A percentile compares a stretch with the other conserved stretches of the same genome.
Evolutionary conservation across 495 filamentous ascomycete genomes (phyloP).

Genomic region (Podospora anserina): DNA sequence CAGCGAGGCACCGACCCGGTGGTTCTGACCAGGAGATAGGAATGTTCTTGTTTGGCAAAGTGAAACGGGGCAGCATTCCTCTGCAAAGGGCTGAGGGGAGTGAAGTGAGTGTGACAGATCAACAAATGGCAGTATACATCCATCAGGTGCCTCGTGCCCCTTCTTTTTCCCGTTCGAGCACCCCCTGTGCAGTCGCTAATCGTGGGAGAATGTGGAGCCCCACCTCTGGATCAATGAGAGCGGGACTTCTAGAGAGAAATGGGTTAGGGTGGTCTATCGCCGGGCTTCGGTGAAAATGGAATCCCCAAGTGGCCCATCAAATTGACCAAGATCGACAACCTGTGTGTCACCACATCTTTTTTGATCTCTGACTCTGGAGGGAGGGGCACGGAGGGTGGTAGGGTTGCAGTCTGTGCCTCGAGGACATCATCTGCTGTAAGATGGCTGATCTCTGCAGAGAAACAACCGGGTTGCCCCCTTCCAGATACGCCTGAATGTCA

Average conservation of each 20-base stretch:
- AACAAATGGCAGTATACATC: background rate
- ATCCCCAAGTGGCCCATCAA: background rate
- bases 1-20: background rate
- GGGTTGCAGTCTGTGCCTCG: background rate
- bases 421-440: background rate
- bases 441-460: background rate
- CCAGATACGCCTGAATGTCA: background rate
- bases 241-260: background rate
- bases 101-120: background rate
- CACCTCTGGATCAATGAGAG: background rate
- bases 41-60: background rate
- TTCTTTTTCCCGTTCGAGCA: background rate
- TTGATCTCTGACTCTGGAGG: background rate
- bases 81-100: background rate
- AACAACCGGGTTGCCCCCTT: background rate
- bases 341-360: background rate
- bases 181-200: conserved; percentile 6
- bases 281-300: conserved; percentile 1
- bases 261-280: background rate
- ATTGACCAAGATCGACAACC: background rate
- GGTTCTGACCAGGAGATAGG: background rate
- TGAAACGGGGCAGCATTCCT: background rate
- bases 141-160: background rate
- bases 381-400: background rate
- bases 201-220: background rate